A percentile compares a stretch with the other conserved stretches of the same genome.
Evolutionary conservation across 305 asterid species (phyloP).

Genomic region (Fraxinus nigra): DNA sequence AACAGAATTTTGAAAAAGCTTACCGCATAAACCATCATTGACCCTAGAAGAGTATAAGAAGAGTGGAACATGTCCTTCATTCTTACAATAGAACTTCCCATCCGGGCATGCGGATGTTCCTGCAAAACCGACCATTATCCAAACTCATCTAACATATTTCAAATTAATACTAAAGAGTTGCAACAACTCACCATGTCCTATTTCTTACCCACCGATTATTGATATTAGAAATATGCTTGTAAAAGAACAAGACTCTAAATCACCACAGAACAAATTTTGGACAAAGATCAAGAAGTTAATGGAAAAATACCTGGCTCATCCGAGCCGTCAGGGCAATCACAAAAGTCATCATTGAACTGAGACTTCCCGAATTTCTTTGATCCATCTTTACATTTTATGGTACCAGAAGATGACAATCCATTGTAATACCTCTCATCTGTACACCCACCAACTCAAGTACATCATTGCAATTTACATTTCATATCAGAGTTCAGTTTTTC

Average conservation of each 20-base stretch:
- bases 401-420: slow-evolving; percentile 41
- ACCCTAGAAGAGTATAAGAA: slow-evolving; percentile 77
- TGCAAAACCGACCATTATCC: slow-evolving; percentile 36
- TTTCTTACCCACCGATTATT: neutral
- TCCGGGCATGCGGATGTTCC: slow-evolving; percentile 95
- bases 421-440: slow-evolving; percentile 72
- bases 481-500: neutral
- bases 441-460: slow-evolving; percentile 2
- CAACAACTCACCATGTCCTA: neutral
- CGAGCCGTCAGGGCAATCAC: slow-evolving; percentile 91
- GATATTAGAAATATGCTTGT: neutral
- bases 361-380: slow-evolving; percentile 55
- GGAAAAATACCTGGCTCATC: slow-evolving; percentile 78
- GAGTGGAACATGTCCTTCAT: slow-evolving; percentile 75
- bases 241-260: neutral
- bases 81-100: slow-evolving; percentile 84
- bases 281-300: neutral
- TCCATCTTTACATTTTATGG: slow-evolving; percentile 85
- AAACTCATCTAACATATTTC: slow-evolving; percentile 13
- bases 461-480: neutral
- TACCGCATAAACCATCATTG: slow-evolving; percentile 95
- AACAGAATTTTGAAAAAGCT: slow-evolving; percentile 4
- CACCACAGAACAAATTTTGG: neutral
- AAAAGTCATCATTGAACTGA: slow-evolving; percentile 87
- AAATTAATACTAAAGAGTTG: neutral